These are phyloP conservation scores for Dryas alaskensis DNA, from an alignment of 306 rosid genomes.

Conservation along the genomic window DNA sequence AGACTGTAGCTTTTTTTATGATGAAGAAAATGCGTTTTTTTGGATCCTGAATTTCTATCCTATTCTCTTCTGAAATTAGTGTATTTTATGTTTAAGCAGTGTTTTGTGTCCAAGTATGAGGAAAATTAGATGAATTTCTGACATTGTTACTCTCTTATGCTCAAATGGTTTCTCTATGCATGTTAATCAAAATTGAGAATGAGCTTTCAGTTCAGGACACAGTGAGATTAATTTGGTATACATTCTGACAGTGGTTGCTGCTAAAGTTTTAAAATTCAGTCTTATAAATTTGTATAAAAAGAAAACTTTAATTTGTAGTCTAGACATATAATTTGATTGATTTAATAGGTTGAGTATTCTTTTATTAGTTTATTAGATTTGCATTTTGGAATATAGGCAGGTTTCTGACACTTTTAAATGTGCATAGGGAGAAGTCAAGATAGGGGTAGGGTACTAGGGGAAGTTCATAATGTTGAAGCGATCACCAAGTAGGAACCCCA, in stretches of 20 bases:
- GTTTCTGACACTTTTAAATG: slow-evolving; percentile 21
- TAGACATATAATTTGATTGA: background rate
- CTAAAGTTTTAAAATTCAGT: background rate
- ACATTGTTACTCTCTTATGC: background rate
- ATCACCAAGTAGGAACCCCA: slow-evolving; percentile 53
- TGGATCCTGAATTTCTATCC: background rate
- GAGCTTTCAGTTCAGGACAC: background rate
- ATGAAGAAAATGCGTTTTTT: background rate
- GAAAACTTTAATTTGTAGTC: background rate
- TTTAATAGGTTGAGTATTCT: slow-evolving; percentile 9
- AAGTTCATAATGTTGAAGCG: slow-evolving; percentile 67
- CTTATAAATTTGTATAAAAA: background rate
- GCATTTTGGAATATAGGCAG: slow-evolving; percentile 28
- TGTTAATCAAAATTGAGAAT: background rate
- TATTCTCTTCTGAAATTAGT: background rate
- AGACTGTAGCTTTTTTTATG: background rate
- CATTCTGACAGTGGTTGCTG: background rate
- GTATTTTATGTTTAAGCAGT: background rate
- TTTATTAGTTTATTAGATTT: slow-evolving; percentile 20
- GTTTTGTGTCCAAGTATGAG: background rate
- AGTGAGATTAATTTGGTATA: background rate
- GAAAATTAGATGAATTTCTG: background rate
- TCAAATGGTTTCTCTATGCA: background rate
- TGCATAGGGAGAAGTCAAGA: slow-evolving; percentile 23
- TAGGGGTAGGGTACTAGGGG: slow-evolving; percentile 23